Evolutionary conservation across 106 monocot species (phyloP).

Genomic region (Platanthera guangdongensis): DNA sequence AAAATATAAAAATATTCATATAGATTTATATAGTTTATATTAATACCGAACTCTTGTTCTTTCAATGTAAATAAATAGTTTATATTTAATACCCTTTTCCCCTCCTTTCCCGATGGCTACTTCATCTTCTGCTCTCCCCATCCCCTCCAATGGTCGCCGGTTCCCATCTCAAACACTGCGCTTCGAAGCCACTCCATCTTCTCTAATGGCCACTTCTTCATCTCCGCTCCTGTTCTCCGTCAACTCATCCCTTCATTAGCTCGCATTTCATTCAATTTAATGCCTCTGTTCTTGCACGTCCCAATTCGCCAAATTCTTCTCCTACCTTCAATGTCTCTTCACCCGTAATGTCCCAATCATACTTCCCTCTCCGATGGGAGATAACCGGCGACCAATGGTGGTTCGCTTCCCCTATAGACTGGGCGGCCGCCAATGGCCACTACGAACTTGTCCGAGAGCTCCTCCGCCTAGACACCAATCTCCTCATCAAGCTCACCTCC

Average conservation of each 20-base stretch:
- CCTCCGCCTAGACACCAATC: slow-evolving; percentile 67
- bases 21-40: no score
- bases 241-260: background rate
- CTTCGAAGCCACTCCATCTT: background rate
- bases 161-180: background rate
- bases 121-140: background rate
- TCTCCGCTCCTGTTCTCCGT: background rate
- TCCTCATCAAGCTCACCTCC: slow-evolving; percentile 87
- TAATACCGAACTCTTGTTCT: no score
- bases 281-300: background rate
- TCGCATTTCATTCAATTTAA: background rate
- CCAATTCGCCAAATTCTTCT: background rate
- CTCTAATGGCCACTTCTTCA: slow-evolving; percentile 2
- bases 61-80: no score
- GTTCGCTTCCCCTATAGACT: slow-evolving; percentile 80
- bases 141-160: background rate
- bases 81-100: background rate
- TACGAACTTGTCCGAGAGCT: slow-evolving; percentile 81
- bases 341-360: slow-evolving; percentile 26
- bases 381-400: slow-evolving; percentile 91
- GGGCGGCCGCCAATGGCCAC: slow-evolving; percentile 80
- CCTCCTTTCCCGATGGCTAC: background rate
- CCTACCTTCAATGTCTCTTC: background rate
- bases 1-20: no score
- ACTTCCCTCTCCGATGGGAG: slow-evolving; percentile 85